Base-by-base conservation (phyloP, 164 flowering plant species). In the Tetracentron sinense region DNA sequence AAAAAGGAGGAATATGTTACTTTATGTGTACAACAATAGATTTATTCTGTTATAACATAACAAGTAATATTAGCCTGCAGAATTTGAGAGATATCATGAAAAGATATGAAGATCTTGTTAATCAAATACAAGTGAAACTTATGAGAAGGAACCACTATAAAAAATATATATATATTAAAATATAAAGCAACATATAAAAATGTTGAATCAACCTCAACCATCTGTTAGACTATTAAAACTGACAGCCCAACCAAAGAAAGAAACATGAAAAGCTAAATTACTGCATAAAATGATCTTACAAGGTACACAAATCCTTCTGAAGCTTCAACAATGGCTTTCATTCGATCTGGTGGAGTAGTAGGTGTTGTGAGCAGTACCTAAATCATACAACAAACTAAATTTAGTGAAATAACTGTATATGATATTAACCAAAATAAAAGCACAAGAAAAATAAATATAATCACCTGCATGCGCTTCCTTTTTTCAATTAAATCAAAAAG, bases 351-450 rank as follows among this genome's bases (percentile, higher is more conserved):
- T 49, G 98, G 94, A 46, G 97, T 90, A 33, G 96, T 93, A 16
- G 98, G 98, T 48, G 96, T 89, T 44, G 97, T 93, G 17, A 93
- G 83, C 69, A 90, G 80, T 23, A 90, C 96, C 96, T 92, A 58
- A 63, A 64, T 30, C 65, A 66, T 52, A 50, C 26, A 60, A 57
- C 27, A 69, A 50, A 61, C 16, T 12, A 60, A 33, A 57, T 38
- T 42, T 6, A 60, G 55, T 59, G 26, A 22, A 22, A 16, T 21
- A 28, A 55, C 19, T 25, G 29, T 27, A 15, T 12, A 56, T 12
- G 28, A 26, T 2, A 42, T 20, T 14, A 56, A 33, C 29, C 20
- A 6, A 59, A 42, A 30, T 30, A 16, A 11, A 54, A 25, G 15
- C 25, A 42, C 23, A 25, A 52, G 25, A 26, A 17, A 16, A n/a